Evolutionary conservation across 768 basidiomycete genomes (phyloP), one percentile per base, ranked within the genome.

Genomic region (Phaeolepiota aurea): DNA sequence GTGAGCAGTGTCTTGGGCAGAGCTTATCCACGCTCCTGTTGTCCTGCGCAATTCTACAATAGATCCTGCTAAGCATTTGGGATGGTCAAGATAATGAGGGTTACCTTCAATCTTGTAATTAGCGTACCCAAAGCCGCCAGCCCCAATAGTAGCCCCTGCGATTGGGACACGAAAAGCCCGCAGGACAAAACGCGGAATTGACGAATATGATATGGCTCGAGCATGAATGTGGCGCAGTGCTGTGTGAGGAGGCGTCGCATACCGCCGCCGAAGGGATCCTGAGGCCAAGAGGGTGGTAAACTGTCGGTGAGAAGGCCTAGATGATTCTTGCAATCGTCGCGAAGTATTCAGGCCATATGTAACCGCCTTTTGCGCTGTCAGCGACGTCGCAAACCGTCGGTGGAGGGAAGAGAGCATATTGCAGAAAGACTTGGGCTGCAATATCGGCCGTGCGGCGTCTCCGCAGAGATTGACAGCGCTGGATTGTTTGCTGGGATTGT

Each of bases 71-170:
- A 16, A 20, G 39, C 15, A 11, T 11, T 13, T 21, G 3, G 40
- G 15, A 23, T 18, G n/a, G 18, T 16, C 5, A 38, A 19, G 40
- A 22, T n/a, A 32, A 5, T 3, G 0, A 41, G 22, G 61, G 74
- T 48, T 45, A 90, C 93, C 89, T 68, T 98, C 93, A 52, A 94
- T 82, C 65, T 92, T 92, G 69, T 94, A 94, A 58, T 94, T 92
- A 15, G 91, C 93, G 62, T 96, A 98, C 3, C 88, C 89, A 42
- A 94, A 65, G 0, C 89, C 83, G 7, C 93, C 93, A 0, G 86
- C 92, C 3, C 93, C 93, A 18, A 93, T 76, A 1, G 89, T 89
- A 23, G 82, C 85, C 4, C 86, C 90, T 12, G 89, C 91, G 44
- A 90, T 73, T 19, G 92, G 92, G 1, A 96, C 79, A 38, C 85